phyloP scores from a whole-genome alignment of 1,284 basidiomycete genomes.

The Volvariella volvacea region DNA sequence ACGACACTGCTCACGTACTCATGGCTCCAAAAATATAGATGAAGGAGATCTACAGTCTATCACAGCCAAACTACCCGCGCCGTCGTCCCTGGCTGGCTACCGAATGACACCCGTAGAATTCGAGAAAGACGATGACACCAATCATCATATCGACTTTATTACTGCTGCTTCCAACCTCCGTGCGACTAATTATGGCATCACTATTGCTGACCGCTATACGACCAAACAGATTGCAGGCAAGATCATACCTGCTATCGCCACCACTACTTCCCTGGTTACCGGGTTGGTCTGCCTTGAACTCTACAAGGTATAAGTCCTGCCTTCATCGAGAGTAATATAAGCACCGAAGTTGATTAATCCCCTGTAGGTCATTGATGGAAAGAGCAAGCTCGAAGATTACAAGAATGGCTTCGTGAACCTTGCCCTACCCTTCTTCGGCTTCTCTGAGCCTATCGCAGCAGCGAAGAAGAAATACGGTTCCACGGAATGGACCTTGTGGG shows the following conservation, averaged over 20 bases:
- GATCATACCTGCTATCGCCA: constrained; percentile 99
- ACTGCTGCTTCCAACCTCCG: constrained; percentile 97
- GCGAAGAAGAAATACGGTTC: constrained; percentile 82
- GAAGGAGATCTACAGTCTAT: constrained; percentile 52
- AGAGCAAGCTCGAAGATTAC: constrained; percentile 89
- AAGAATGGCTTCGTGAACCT: constrained; percentile 99
- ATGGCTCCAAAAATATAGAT: constrained; percentile 26
- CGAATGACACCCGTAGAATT: constrained; percentile 94
- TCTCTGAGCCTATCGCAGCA: constrained; percentile 97
- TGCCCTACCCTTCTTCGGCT: constrained; percentile 97
- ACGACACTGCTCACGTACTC: background rate
- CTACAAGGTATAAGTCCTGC: constrained; percentile 86
- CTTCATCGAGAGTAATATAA: background rate
- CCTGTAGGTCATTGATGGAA: constrained; percentile 90
- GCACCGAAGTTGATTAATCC: too few species aligned
- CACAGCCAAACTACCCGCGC: constrained; percentile 70
- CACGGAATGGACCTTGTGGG: constrained; percentile 98
- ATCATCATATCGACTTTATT: constrained; percentile 99
- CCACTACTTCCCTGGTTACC: constrained; percentile 93
- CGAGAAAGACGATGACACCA: constrained; percentile 98
- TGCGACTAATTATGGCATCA: constrained; percentile 93
- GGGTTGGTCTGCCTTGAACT: constrained; percentile 96
- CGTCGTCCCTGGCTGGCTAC: constrained; percentile 90
- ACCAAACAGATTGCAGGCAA: constrained; percentile 99
- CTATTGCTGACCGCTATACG: constrained; percentile 83